phyloP scores from a whole-genome alignment of 1,284 basidiomycete genomes.

The Apiotrichum montevideense region DNA sequence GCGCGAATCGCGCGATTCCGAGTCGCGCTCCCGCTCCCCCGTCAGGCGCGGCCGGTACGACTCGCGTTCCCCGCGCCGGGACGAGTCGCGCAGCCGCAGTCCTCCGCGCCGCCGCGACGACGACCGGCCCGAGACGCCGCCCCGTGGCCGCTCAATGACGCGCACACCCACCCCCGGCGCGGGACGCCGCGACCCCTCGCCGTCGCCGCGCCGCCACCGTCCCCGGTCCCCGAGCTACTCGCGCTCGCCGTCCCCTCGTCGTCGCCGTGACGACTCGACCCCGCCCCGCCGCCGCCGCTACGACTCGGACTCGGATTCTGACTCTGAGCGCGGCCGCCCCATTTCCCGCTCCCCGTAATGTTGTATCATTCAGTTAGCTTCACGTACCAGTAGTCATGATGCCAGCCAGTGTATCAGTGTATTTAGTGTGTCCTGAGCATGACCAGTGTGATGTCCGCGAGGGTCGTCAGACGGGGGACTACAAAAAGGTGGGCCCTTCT shows the following conservation, averaged over 20 bases:
- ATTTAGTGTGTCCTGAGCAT: background rate
- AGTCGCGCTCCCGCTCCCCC: conserved; percentile 20
- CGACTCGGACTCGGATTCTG: background rate
- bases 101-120: conserved; percentile 16
- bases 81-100: conserved; percentile 19
- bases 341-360: background rate
- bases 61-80: conserved; percentile 44
- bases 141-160: conserved; percentile 20
- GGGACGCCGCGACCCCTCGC: conserved; percentile 20
- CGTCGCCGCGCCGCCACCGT: conserved; percentile 35
- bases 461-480: no score
- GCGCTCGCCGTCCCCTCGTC: conserved; percentile 11
- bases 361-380: background rate
- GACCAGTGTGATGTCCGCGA: no score
- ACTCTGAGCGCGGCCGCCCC: background rate
- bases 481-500: no score
- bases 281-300: background rate
- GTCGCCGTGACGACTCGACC: conserved; percentile 10
- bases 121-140: conserved; percentile 47
- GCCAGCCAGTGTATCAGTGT: background rate
- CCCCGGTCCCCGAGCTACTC: conserved; percentile 11
- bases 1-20: conserved; percentile 1
- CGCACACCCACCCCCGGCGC: conserved; percentile 38
- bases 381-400: background rate
- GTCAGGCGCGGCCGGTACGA: conserved; percentile 9